Conservation (phyloP, 2,329 filamentous ascomycete genomes). For the Nannizziopsis arthrosporioides region DNA sequence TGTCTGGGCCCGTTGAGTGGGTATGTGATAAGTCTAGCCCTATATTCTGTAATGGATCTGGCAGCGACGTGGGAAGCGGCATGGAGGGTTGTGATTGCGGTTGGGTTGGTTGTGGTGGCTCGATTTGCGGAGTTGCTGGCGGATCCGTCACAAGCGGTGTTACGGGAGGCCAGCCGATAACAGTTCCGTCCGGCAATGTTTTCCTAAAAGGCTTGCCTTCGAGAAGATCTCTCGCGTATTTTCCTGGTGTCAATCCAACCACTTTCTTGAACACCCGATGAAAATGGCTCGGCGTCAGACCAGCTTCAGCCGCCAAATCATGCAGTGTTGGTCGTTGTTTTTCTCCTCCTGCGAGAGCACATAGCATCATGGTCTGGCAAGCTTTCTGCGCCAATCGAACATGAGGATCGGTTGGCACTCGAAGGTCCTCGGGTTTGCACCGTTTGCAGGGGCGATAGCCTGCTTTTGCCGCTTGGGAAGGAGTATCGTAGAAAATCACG, state of each 20-base stretch:
- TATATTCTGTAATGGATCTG: constrained; percentile 2
- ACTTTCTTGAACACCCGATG: constrained; percentile 45
- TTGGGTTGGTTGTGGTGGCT: not conserved
- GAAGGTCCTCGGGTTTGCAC: constrained; percentile 38
- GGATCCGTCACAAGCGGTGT: not conserved
- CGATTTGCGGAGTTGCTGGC: not conserved
- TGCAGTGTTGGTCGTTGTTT: constrained; percentile 30
- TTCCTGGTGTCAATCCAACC: constrained; percentile 40
- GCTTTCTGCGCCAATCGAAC: constrained; percentile 23
- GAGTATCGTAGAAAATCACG: constrained; percentile 43
- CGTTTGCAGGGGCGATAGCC: constrained; percentile 47
- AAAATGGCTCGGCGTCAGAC: constrained; percentile 42
- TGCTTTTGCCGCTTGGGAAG: constrained; percentile 36
- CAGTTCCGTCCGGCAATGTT: constrained; percentile 13
- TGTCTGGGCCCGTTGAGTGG: constrained; percentile 1
- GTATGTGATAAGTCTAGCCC: constrained; percentile 1
- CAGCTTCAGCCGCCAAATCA: constrained; percentile 37
- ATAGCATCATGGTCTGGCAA: constrained; percentile 24
- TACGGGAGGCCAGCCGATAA: constrained; percentile 9
- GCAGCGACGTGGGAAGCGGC: not conserved
- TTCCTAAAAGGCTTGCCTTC: constrained; percentile 16
- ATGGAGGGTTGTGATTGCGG: not conserved
- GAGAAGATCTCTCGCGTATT: constrained; percentile 21
- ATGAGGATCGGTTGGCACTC: constrained; percentile 24
- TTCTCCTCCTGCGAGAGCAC: constrained; percentile 17